phyloP scores from a whole-genome alignment of 306 rosid genomes.

The Cucumis sativus region DNA sequence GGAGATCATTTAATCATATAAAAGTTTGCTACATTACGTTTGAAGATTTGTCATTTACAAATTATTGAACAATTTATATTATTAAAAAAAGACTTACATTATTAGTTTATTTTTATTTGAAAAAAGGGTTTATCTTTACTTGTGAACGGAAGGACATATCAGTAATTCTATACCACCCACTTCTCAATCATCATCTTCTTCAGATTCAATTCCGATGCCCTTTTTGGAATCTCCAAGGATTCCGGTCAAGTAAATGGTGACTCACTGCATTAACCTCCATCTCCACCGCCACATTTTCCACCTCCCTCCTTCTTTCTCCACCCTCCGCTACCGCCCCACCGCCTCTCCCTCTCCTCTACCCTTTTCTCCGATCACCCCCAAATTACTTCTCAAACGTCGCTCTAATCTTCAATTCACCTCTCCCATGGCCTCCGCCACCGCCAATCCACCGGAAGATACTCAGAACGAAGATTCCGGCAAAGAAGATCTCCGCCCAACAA shows the following conservation, averaged over 20 bases:
- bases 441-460: background rate
- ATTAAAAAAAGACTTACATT: too few species aligned
- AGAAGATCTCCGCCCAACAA: constrained; percentile 72
- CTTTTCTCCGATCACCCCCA: background rate
- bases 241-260: background rate
- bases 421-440: background rate
- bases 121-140: too few species aligned
- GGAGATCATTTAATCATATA: too few species aligned
- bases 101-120: too few species aligned
- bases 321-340: background rate
- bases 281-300: background rate
- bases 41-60: background rate
- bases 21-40: background rate
- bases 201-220: background rate
- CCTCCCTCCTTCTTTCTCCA: background rate
- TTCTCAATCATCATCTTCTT: background rate
- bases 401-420: background rate
- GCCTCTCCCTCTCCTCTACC: background rate
- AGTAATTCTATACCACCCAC: background rate
- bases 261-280: background rate
- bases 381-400: background rate
- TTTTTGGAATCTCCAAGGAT: background rate
- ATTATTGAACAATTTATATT: background rate
- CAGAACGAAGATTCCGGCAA: constrained; percentile 20
- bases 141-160: background rate